Conservation (phyloP, 495 filamentous ascomycete genomes). For the Pyronema omphalodes region DNA sequence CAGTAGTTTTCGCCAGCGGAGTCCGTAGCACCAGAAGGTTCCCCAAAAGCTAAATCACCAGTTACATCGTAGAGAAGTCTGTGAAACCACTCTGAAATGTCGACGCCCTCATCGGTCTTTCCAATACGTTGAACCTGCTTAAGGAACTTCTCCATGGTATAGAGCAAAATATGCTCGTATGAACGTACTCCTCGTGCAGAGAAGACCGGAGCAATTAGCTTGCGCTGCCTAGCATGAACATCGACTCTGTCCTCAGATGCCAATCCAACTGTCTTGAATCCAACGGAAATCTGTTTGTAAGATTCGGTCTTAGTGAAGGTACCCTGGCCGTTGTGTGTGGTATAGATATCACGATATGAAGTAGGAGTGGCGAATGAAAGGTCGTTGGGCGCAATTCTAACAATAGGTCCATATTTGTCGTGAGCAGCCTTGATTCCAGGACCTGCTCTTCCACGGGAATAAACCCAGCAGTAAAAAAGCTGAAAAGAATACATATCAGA, state of each 20-base stretch:
- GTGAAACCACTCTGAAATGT: slow-evolving; percentile 34
- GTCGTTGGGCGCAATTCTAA: slow-evolving; percentile 8
- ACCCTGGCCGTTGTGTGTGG: no score
- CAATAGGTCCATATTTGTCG: slow-evolving; percentile 4
- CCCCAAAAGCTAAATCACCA: slow-evolving; percentile 34
- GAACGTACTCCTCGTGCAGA: neutral
- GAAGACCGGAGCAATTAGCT: neutral
- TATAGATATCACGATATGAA: neutral
- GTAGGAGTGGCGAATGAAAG: neutral
- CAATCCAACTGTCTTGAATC: neutral
- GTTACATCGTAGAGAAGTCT: slow-evolving; percentile 40
- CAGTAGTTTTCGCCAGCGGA: neutral
- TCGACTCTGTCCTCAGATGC: neutral
- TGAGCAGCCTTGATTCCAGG: neutral
- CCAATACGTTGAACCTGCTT: neutral
- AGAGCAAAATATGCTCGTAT: neutral
- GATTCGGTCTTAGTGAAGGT: neutral
- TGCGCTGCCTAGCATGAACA: neutral
- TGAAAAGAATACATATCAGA: neutral
- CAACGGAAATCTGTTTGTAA: neutral
- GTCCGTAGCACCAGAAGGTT: slow-evolving; percentile 8
- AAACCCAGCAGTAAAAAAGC: neutral
- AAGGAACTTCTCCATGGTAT: neutral
- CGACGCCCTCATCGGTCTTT: neutral
- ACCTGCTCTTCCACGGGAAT: neutral